Base-by-base conservation (phyloP, 75 land plant species). In the Azolla pinnata region DNA sequence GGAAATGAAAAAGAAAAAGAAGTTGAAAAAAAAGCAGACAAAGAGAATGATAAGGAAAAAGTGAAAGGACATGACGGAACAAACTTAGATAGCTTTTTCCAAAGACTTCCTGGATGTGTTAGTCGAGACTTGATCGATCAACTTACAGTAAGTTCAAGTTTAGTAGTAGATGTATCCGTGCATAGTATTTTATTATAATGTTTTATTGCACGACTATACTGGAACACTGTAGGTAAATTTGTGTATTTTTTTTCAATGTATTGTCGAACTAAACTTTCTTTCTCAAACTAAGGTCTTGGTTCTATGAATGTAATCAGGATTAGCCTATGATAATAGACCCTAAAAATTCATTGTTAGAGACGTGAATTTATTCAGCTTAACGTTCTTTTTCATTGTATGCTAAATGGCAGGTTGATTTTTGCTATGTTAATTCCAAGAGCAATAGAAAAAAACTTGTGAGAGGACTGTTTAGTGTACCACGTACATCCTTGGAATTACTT, bases 361-460 rank as follows among this genome's bases (percentile, higher is more conserved):
- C n/a, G n/a, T n/a, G n/a, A n/a, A n/a, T n/a, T n/a, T n/a, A n/a
- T n/a, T n/a, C n/a, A n/a, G n/a, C n/a, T n/a, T n/a, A n/a, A n/a
- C n/a, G n/a, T n/a, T n/a, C n/a, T n/a, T n/a, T n/a, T n/a, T n/a
- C n/a, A n/a, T n/a, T n/a, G n/a, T n/a, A n/a, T n/a, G n/a, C n/a
- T n/a, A n/a, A n/a, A n/a, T n/a, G n/a, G n/a, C 87, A 93, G 98
- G 96, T 93, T 25, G 98, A 93, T 52, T 93, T 93, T 62, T 93
- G 98, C 65, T 93, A 93, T 61, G 59, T 93, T 46, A 93, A 93
- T 67, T 87, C 98, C 59, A 93, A 93, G 64, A 61, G 87, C 67
- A 85, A 71, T 54, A 45, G 98, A 28, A 93, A 93, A 68, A 93
- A 81, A 70, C 87, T 93, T 33, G 87, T 93, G 10, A 81, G 96